phyloP scores from a whole-genome alignment of 83 land plant genomes.

The Picea abies region DNA sequence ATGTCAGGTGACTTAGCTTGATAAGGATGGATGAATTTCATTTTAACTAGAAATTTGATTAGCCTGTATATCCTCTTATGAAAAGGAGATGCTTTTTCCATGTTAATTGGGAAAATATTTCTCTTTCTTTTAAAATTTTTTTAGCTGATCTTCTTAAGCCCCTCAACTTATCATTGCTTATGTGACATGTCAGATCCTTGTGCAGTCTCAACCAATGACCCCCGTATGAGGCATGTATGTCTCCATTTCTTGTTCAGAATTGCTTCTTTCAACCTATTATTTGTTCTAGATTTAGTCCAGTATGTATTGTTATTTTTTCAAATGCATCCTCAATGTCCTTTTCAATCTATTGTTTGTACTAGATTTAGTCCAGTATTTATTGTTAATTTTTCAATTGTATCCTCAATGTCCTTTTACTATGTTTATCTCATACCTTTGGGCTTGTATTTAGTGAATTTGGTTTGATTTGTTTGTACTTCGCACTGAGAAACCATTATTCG shows the following conservation, averaged over 20 bases:
- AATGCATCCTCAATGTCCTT: neutral
- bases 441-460: too few relatives aligned
- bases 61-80: neutral
- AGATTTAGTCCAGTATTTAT: too few relatives aligned
- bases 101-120: neutral
- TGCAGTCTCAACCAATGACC: too few relatives aligned
- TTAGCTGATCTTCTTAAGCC: neutral
- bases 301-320: slow-evolving; percentile 4
- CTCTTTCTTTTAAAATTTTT: neutral
- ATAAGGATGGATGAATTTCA: slow-evolving; percentile 16
- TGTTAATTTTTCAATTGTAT: too few relatives aligned
- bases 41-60: neutral
- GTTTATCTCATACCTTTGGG: too few relatives aligned
- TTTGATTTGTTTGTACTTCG: too few relatives aligned
- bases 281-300: neutral
- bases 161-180: neutral
- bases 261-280: neutral
- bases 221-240: neutral
- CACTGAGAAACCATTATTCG: too few relatives aligned
- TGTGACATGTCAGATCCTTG: too few relatives aligned
- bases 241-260: neutral
- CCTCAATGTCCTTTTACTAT: too few relatives aligned
- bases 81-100: neutral
- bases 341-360: too few relatives aligned
- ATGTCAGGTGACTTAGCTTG: too few relatives aligned